Percentiles rank a stretch among this genome's conserved stretches.
Evolutionary conservation across 306 rosid species (phyloP).

Genomic region (Begonia peltatifolia): DNA sequence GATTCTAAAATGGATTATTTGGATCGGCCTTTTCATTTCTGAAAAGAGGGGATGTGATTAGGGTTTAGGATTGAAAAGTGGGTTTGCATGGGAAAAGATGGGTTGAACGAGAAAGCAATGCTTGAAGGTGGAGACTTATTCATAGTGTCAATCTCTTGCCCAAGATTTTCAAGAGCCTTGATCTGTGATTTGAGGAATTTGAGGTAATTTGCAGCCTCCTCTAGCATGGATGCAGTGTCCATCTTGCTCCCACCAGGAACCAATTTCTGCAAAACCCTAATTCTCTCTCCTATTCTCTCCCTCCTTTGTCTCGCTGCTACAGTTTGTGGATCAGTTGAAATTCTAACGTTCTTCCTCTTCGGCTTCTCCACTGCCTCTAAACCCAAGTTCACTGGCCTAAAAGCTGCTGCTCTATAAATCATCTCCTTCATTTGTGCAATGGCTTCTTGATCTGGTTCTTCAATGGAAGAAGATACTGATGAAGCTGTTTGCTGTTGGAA

Average conservation of each 20-base stretch:
- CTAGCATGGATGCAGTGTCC: constrained; percentile 99
- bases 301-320: constrained; percentile 95
- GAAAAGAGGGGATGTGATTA: too few relatives aligned
- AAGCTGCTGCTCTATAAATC: constrained; percentile 86
- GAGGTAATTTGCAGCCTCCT: constrained; percentile 91
- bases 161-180: constrained; percentile 56
- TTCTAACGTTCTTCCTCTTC: constrained; percentile 71
- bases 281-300: constrained; percentile 73
- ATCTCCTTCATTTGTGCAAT: constrained; percentile 94
- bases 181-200: constrained; percentile 77
- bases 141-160: constrained; percentile 53
- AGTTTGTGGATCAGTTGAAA: constrained; percentile 89
- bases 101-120: constrained; percentile 78
- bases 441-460: constrained; percentile 78
- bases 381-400: constrained; percentile 77
- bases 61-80: too few relatives aligned
- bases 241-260: constrained; percentile 97
- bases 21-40: neutral
- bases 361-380: constrained; percentile 57
- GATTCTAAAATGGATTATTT: neutral
- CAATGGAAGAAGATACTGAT: constrained; percentile 25
- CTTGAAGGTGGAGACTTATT: constrained; percentile 32
- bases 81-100: constrained; percentile 57
- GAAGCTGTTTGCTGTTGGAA: constrained; percentile 54
- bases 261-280: constrained; percentile 72